Base-by-base conservation (phyloP, 179 eudicot species). In the Corrigiola litoralis region DNA sequence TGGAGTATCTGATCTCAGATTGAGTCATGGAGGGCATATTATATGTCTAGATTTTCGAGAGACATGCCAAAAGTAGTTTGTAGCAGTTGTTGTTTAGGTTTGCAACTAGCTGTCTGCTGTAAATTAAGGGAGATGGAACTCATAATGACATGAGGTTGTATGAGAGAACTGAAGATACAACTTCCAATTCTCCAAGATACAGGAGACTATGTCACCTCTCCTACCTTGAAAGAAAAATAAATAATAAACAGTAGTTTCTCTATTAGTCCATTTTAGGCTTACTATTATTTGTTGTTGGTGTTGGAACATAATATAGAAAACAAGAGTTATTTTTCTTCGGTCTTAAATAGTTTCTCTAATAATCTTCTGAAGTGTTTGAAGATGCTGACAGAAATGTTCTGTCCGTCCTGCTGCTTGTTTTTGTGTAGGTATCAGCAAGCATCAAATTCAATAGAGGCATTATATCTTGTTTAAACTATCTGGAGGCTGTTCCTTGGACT, bases 401-500 rank as follows among this genome's bases (percentile, higher is more conserved):
- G 33, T 25, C 28, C 45, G 7, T 21, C 64, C 52, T 47, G 36
- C 14, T 44, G 18, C 27, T 44, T 50, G 33, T 37, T 56, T 13
- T 34, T 48, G 34, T 33, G 41, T 67, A 94, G 99, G 95, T 88
- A 32, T 83, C 99, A 20, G 85, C 87, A 32, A 83, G 86, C 59
- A 84, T 94, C 63, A 87, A 77, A 79, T 94, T 94, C 77, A 69
- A 65, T 28, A 72, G 85, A 64, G 85, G 96, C 32, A 68, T 86
- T 63, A 57, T 50, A 17, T 88, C 97, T 42, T 94, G 99, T 71
- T 78, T 91, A 63, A 82, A 82, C 58, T 94, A 91, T 69, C 82
- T 94, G 0, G 97, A 88, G 73, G 97, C 97, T 37, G 95, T 91
- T 38, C 97, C 99, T 37, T 94, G 99, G 99, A 83, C 82, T 12